Evolutionary conservation across 2,329 filamentous ascomycete species (phyloP), one percentile per base, ranked within the genome.

Genomic region (Penicillium digitatum): DNA sequence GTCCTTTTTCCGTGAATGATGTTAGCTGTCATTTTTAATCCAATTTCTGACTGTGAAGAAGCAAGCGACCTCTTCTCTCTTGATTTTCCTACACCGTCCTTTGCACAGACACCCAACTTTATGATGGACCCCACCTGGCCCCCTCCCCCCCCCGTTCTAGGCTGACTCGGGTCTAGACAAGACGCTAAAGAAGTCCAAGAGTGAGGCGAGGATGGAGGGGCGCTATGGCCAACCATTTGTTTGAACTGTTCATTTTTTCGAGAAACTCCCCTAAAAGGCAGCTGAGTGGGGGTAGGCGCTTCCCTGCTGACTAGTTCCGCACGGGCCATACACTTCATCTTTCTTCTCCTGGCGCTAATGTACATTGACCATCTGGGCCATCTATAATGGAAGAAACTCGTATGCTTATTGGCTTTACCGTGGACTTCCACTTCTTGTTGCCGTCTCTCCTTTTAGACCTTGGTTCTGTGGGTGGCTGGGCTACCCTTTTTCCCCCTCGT

Each of bases 161-260:
- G 18, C 43, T 53, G 34, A 26, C 43, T 53, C 50, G 44, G 51
- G 44, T 48, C 45, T 53, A 53, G 51, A 35, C 45, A 45, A 20
- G 18, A 52, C 42, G n/a, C 46, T 42, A 54, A 37, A 9, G 3
- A 26, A 29, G 35, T 26, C 12, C 27, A 35, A 42, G 37, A 52
- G 53, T 55, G 53, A 55, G 53, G 53, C 53, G 35, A 55, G 52
- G 53, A 55, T 42, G 53, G 53, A 52, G 53, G 53, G 53, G 35
- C 34, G 43, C 53, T 32, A 46, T 52, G 53, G 53, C 48, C 53
- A 55, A 43, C 53, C 48, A 55, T 55, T 55, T 55, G 52, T 14
- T 35, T 27, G 26, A 52, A 52, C 47, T 34, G 47, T 54, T 46
- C 50, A 35, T 31, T 34, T 34, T 35, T 49, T 51, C 32, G 46